These are phyloP conservation scores for Wallemia hederae DNA, from an alignment of 1,284 basidiomycete genomes.

Conservation along the genomic window DNA sequence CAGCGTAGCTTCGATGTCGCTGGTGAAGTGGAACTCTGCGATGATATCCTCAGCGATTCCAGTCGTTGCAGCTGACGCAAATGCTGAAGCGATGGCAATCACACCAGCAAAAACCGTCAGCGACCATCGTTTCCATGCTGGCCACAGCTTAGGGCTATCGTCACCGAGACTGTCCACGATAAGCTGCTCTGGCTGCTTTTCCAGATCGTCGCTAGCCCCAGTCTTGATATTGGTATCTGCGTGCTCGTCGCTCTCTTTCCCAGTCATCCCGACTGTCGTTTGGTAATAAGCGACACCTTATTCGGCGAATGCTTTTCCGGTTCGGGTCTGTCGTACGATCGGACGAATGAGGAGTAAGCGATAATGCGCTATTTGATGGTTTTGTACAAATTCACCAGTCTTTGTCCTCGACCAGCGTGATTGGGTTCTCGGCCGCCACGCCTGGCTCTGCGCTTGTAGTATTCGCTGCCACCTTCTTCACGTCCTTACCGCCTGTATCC, in stretches of 20 bases:
- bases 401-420: constrained; percentile 1
- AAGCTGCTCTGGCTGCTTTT: neutral
- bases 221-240: too few relatives aligned
- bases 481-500: too few relatives aligned
- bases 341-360: neutral
- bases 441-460: neutral
- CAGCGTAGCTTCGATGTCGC: neutral
- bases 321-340: neutral
- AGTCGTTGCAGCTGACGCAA: neutral
- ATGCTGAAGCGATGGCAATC: neutral
- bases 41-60: neutral
- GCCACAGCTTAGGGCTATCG: neutral
- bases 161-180: neutral
- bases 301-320: too few relatives aligned
- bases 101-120: neutral
- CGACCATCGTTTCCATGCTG: neutral
- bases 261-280: neutral
- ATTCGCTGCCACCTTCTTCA: too few relatives aligned
- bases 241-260: too few relatives aligned
- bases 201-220: neutral
- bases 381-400: neutral
- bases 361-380: neutral
- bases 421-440: neutral
- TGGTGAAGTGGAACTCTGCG: neutral
- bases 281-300: neutral